Base-by-base conservation (phyloP, 2,329 filamentous ascomycete species). In the Pyrenochaeta sp. region DNA sequence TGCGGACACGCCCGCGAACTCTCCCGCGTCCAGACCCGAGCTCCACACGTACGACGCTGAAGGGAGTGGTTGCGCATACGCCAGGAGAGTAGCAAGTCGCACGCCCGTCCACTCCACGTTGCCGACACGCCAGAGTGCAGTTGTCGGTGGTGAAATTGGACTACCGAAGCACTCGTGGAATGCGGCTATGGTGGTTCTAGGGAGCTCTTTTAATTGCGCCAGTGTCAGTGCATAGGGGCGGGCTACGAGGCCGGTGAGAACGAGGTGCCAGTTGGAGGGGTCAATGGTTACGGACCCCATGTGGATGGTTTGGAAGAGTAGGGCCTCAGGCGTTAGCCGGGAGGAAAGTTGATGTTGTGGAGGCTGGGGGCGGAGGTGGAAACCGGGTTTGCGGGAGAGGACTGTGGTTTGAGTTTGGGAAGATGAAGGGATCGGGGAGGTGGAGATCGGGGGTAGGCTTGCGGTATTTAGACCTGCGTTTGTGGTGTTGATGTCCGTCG, bases 141-240 rank as follows among this genome's bases (percentile, higher is more conserved):
- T 53, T 2, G 45, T 58, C 0, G 67, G 58, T 7, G 67, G 62
- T 10, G 55, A 57, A 1, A 71, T 30, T 0, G 69, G 69, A 28
- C 63, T 68, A 8, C 68, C 68, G 34, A 65, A 72, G 49, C 69
- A 72, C 46, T 72, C 69, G 35, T 72, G 67, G 30, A 69, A 63
- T 3, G 67, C 49, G 3, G 61, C 67, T 5, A 72, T 38, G 5
- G 44, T 57, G 7, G 41, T 48, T 6, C 39, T 38, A 0, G 67
- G 66, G 6, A 72, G 44, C 3, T 41, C 23, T 19, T 51, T 51
- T 7, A 72, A 43, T 30, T 64, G 51, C 1, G 39, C n/a, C 6
- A 67, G 56, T 8, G 51, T 61, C 4, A 71, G 35, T 4, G 54
- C 41, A 39, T 65, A 65, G 0, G 66, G 65, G 2, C 40, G 35